Evolutionary conservation across 495 filamentous ascomycete genomes (phyloP).

Genomic region (Pyrenula massariospora): DNA sequence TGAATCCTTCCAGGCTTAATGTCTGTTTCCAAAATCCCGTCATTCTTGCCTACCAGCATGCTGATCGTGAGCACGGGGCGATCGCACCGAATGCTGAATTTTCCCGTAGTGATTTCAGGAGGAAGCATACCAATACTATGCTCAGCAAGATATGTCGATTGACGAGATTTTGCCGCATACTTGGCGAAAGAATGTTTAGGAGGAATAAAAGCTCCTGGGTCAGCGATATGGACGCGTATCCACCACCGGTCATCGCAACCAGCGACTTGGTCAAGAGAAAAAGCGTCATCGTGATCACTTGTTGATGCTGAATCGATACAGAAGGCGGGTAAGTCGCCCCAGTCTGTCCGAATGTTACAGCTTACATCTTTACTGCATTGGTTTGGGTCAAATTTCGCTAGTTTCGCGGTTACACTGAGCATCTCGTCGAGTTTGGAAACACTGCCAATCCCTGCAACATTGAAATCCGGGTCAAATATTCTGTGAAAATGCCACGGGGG

Average conservation of each 20-base stretch:
- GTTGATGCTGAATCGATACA: conserved; percentile 69
- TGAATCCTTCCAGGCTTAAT: conserved; percentile 57
- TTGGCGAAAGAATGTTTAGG: conserved; percentile 44
- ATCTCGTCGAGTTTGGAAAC: conserved; percentile 21
- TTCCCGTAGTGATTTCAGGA: conserved; percentile 32
- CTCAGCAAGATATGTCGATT: conserved; percentile 68
- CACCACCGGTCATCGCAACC: conserved; percentile 49
- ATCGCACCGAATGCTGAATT: conserved; percentile 58
- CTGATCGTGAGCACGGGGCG: conserved; percentile 75
- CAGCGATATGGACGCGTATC: conserved; percentile 87
- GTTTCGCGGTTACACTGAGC: conserved; percentile 17
- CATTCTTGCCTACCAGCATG: conserved; percentile 52
- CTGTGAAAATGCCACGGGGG: conserved; percentile 67
- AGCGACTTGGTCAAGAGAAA: conserved; percentile 58
- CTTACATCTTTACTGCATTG: conserved; percentile 17
- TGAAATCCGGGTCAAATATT: conserved; percentile 48
- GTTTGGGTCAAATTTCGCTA: conserved; percentile 13
- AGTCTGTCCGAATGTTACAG: conserved; percentile 51
- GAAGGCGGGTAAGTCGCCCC: conserved; percentile 59
- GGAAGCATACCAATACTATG: conserved; percentile 67
- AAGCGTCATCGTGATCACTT: conserved; percentile 77
- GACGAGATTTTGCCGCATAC: conserved; percentile 49
- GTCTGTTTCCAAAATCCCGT: conserved; percentile 56
- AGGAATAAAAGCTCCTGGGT: conserved; percentile 73
- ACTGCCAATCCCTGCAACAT: conserved; percentile 43